Base-by-base conservation (phyloP, 2,329 filamentous ascomycete genomes). In the Emmonsiellopsis sp. region DNA sequence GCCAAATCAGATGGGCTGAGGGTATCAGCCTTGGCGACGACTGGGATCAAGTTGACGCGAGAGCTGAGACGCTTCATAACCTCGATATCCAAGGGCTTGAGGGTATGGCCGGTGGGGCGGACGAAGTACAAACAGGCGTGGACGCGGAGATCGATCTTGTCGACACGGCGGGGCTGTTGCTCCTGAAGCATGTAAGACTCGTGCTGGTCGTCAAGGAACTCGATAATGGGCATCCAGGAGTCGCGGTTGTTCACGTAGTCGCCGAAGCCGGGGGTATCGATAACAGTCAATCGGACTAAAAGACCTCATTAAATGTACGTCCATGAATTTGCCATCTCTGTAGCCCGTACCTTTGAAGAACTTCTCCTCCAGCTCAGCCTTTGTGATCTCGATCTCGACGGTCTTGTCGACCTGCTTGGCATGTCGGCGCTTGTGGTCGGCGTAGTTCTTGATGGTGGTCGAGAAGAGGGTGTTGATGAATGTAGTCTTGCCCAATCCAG, bases 391-490 rank as follows among this genome's bases (percentile, higher is more conserved):
- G 65, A 98, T 98, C 79, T 98, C 94, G 61, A 98, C 93, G 9
- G 93, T 98, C 83, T 97, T 97, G 79, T 98, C 93, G 63, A 97
- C 84, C 80, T 98, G 93, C 84, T 98, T 98, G 77, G 93, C 88
- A 76, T 98, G 93, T 70, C 93, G 88, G 75, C 90, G 88, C 82
- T 95, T 95, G 83, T 98, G 92, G 76, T 98, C 93, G 82, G 93
- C 93, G 74, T 98, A 98, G 83, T 97, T 98, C 83, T 98, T 98
- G 83, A 98, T 98, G 66, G 93, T 98, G 62, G 94, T 98, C 59
- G 93, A 98, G 82, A 98, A 98, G 57, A 98, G 85, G 56, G 93
- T 98, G 85, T 98, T 98, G 84, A 98, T 97, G 77, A 98, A 98
- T 67, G 93, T 98, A 31, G 94, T 98, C 84, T 98, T 98, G 79